Evolutionary conservation across 345 rosid species (phyloP), one percentile per base, ranked within the genome.

Genomic region (Sisymbrium altissimum): DNA sequence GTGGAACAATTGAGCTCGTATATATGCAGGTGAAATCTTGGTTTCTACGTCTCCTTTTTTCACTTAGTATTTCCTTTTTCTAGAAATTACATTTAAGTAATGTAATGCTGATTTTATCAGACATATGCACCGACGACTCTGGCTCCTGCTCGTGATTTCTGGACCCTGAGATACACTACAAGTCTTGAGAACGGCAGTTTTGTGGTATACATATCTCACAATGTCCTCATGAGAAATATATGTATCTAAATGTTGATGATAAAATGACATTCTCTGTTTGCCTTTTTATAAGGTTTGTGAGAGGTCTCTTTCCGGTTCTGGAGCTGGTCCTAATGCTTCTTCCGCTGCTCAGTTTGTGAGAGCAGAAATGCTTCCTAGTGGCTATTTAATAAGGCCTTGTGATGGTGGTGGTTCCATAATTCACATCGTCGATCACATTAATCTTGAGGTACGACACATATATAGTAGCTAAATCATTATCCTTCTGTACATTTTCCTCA

Each of bases 401-500:
- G 99, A 96, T 13, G 99, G 97, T 71, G 99, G 99, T 59, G 99
- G 99, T 63, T 96, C 98, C 18, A 92, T 96, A 56, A 90, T 96
- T 48, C 98, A 92, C 80, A 92, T 96, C 27, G 99, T 96, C 0
- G 99, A 96, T 82, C 98, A 96, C 75, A 83, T 96, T 49, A 89
- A 92, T 79, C 93, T 90, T 9, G 97, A 92, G 96, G 99, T 96
- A 66, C 13, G 9, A 46, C 17, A 9, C 0, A n/a, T n/a, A n/a
- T n/a, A n/a, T 17, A 7, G 9, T 45, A 45, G 23, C 50, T 45
- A 17, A 45, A 7, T 45, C 13, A 32, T 56, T 56, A 2, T 32
- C 12, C 7, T 32, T 15, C 0, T 56, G 1, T 56, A 33, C 21
- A 15, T 73, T 5, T 30, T 64, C 32, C 9, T 38, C 21, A 30